Percentiles rank a stretch among this genome's conserved stretches.
phyloP scores from a whole-genome alignment of 768 basidiomycete species.

The Hypsizygus marmoreus region DNA sequence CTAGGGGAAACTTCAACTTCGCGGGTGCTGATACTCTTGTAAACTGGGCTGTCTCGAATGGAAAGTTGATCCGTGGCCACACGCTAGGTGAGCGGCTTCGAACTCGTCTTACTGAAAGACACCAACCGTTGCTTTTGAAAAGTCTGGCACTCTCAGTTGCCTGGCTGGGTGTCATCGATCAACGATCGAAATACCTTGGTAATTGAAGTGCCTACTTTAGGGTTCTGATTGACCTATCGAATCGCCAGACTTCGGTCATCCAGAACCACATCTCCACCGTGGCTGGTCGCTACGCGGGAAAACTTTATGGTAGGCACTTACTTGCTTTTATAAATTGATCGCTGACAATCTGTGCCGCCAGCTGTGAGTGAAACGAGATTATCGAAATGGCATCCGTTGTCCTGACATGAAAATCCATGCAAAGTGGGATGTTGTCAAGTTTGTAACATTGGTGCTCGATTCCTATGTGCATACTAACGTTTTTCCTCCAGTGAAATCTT shows the following conservation, averaged over 20 bases:
- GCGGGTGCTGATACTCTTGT: conserved; percentile 37
- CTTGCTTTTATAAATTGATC: not conserved
- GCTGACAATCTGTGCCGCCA: conserved; percentile 1
- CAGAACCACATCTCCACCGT: conserved; percentile 49
- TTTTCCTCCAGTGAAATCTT: conserved; percentile 41
- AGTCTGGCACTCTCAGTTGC: conserved; percentile 43
- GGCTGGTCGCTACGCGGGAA: conserved; percentile 47
- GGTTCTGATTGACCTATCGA: not conserved
- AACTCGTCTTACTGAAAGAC: not conserved
- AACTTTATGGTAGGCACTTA: conserved; percentile 32
- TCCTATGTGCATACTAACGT: not conserved
- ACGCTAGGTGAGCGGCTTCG: conserved; percentile 29
- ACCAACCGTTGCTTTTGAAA: not conserved
- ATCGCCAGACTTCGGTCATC: conserved; percentile 39
- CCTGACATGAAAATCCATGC: too few species aligned
- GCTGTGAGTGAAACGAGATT: too few species aligned
- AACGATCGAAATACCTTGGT: conserved; percentile 40
- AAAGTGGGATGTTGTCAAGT: conserved; percentile 49
- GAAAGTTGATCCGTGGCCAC: conserved; percentile 44
- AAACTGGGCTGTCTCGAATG: conserved; percentile 41
- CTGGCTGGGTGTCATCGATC: conserved; percentile 41
- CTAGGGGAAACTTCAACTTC: conserved; percentile 32
- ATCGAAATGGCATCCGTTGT: too few species aligned
- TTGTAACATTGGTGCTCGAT: conserved; percentile 7
- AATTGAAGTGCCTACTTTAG: not conserved